These are phyloP conservation scores for Ogataea trehaloabstinens DNA, from an alignment of 805 yeast genomes.

Conservation along the genomic window DNA sequence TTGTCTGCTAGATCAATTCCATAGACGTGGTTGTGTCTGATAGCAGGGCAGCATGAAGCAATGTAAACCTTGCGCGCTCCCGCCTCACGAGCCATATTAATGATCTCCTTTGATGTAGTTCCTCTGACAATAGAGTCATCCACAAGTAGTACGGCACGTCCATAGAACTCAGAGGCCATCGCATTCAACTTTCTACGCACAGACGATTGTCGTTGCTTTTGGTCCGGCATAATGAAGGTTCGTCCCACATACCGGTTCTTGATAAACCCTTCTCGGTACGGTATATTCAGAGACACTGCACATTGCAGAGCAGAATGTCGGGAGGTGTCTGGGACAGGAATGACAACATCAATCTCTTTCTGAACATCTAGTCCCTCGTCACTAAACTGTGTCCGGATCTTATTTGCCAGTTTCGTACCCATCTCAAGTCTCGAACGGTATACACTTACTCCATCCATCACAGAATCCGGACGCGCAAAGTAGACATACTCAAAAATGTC, in stretches of 20 bases:
- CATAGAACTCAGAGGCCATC: slow-evolving; percentile 88
- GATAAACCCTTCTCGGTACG: slow-evolving; percentile 95
- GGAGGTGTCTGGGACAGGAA: slow-evolving; percentile 98
- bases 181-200: slow-evolving; percentile 95
- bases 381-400: slow-evolving; percentile 46
- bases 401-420: slow-evolving; percentile 87
- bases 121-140: slow-evolving; percentile 98
- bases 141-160: slow-evolving; percentile 80
- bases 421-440: slow-evolving; percentile 88
- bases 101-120: slow-evolving; percentile 94
- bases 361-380: slow-evolving; percentile 41
- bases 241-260: slow-evolving; percentile 96
- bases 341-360: slow-evolving; percentile 82
- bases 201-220: slow-evolving; percentile 86
- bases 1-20: slow-evolving; percentile 98
- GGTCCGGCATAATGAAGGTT: slow-evolving; percentile 98
- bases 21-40: slow-evolving; percentile 90
- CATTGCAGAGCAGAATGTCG: slow-evolving; percentile 92
- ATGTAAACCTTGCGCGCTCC: slow-evolving; percentile 94
- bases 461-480: slow-evolving; percentile 97
- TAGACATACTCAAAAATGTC: slow-evolving; percentile 97
- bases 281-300: slow-evolving; percentile 74
- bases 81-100: slow-evolving; percentile 97
- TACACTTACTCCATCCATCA: slow-evolving; percentile 94
- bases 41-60: slow-evolving; percentile 98